Conservation (phyloP, 2,329 filamentous ascomycete genomes). For the Trichoderma cornu-damae region DNA sequence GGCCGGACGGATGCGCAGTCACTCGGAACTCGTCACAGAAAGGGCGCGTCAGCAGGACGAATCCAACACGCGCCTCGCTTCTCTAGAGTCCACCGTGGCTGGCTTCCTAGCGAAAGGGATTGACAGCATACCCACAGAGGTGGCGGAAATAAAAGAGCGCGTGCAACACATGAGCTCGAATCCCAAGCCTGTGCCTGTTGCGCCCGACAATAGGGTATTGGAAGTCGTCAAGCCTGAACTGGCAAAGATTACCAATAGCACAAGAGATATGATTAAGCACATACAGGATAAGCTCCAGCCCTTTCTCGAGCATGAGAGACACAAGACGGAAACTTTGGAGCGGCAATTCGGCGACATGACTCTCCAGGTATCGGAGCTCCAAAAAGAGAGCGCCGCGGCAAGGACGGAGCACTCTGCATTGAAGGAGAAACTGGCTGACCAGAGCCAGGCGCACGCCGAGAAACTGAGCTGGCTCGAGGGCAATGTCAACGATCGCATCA, state of each 20-base stretch:
- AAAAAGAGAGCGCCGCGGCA: constrained; percentile 1
- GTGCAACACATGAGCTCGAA: background rate
- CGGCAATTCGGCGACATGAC: constrained; percentile 14
- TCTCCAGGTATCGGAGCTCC: constrained; percentile 3
- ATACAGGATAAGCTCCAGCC: constrained; percentile 14
- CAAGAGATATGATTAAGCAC: background rate
- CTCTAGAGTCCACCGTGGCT: background rate
- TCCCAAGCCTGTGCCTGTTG: background rate
- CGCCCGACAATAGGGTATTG: background rate
- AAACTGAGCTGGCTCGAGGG: constrained; percentile 31
- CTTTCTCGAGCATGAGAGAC: constrained; percentile 24
- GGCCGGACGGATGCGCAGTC: background rate
- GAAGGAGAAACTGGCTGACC: constrained; percentile 25
- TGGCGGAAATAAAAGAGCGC: background rate
- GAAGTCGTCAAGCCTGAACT: background rate
- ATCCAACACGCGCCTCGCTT: background rate
- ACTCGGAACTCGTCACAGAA: background rate
- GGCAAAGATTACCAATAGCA: background rate
- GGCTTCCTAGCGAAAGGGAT: background rate
- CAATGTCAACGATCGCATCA: background rate
- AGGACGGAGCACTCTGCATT: background rate
- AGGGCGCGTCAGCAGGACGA: background rate
- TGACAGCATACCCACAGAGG: background rate
- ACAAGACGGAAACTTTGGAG: constrained; percentile 17
- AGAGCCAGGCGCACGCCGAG: constrained; percentile 15